Conservation (phyloP, 2,329 filamentous ascomycete species). For the Ploettnerulaceae sp. region DNA sequence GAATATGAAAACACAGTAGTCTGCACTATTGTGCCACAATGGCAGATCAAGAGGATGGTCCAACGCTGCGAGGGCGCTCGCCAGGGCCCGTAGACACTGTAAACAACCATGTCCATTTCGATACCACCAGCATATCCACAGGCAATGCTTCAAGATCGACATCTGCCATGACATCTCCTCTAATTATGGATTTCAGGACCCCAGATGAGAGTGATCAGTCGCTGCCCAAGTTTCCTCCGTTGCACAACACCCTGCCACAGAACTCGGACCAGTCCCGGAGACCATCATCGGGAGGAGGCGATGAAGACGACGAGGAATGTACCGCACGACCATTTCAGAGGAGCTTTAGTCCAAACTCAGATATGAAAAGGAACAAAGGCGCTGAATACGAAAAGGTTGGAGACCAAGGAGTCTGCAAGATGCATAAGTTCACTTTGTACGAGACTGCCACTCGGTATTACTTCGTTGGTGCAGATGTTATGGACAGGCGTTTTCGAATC, state of each 20-base stretch:
- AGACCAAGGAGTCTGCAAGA: constrained; percentile 50
- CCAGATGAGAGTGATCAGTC: constrained; percentile 20
- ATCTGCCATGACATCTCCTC: constrained; percentile 33
- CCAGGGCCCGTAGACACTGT: constrained; percentile 22
- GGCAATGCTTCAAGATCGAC: constrained; percentile 29
- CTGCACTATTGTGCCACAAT: constrained; percentile 20
- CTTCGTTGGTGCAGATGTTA: constrained; percentile 86
- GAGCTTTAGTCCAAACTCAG: constrained; percentile 42
- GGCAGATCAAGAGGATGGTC: constrained; percentile 30
- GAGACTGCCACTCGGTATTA: constrained; percentile 93
- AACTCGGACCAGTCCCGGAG: constrained; percentile 20
- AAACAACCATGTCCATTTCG: constrained; percentile 27
- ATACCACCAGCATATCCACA: constrained; percentile 23
- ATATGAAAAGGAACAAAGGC: constrained; percentile 30
- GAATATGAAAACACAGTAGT: constrained; percentile 15
- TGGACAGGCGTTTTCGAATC: constrained; percentile 83
- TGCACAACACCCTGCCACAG: constrained; percentile 23
- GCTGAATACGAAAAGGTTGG: constrained; percentile 32
- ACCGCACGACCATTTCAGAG: constrained; percentile 53
- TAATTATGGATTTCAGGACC: constrained; percentile 28
- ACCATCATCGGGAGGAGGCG: constrained; percentile 27
- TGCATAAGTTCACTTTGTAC: constrained; percentile 98
- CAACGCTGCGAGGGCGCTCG: constrained; percentile 24
- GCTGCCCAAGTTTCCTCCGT: constrained; percentile 29
- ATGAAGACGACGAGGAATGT: constrained; percentile 54